Evolutionary conservation across 345 rosid species (phyloP), one percentile per base, ranked within the genome.

Genomic region (Kandelia obovata): DNA sequence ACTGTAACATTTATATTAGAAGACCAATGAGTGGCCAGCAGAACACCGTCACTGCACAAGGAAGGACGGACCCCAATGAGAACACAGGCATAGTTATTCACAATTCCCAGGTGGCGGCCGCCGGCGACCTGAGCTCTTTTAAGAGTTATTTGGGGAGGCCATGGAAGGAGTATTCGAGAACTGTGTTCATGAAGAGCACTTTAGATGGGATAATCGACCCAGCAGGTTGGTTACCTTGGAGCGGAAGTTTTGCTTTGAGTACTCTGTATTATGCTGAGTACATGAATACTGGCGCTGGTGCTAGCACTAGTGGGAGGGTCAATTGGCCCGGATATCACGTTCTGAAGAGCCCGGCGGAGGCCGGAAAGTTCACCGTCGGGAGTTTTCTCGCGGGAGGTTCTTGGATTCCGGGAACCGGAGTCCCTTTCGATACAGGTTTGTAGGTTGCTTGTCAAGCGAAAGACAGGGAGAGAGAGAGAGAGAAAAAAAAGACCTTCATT

Each of bases 211-310:
- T 89, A 58, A 74, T 94, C 17, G 64, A 76, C 47, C 79, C 86
- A 0, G 76, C 77, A 2, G 98, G 98, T 0, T 94, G 98, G 98
- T 58, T 79, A 56, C 85, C 92, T 1, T 94, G 97, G 97, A 81
- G 74, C 17, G 97, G 96, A 0, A 68, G 49, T 1, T 93, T 90
- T 61, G 98, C 91, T 31, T 53, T 93, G 68, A 80, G 65, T 47
- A 93, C 97, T 60, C 88, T 93, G 62, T 93, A 85, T 64, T 93
- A 93, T 53, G 98, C 73, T 0, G 98, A 93, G 90, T 85, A 86
- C 76, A 75, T 80, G 91, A 93, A 91, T 66, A 75, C 77, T 0
- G 98, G 96, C 0, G 62, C 74, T 0, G 98, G 96, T 17, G 87
- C 97, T 0, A 65, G 75, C 21, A 78, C 94, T 1, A 20, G 82